phyloP scores from a whole-genome alignment of 2,329 filamentous ascomycete genomes.

The Beauveria sp. region DNA sequence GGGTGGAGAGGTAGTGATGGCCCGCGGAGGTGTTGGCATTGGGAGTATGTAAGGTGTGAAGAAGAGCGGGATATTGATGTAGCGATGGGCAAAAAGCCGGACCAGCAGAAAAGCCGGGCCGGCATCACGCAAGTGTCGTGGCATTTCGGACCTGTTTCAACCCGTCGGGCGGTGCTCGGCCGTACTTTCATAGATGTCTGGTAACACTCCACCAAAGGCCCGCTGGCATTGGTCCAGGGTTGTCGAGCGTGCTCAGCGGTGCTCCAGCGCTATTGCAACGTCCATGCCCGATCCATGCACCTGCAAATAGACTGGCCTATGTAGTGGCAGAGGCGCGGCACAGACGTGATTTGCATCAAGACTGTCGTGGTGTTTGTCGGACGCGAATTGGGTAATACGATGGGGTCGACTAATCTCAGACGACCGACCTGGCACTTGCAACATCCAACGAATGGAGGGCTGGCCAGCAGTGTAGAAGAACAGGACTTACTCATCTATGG shows the following conservation, averaged over 20 bases:
- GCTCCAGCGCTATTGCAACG: constrained; percentile 1
- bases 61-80: background rate
- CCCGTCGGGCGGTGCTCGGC: constrained; percentile 29
- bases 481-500: constrained; percentile 49
- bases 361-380: background rate
- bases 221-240: constrained; percentile 13
- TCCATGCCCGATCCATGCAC: background rate
- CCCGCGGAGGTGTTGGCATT: background rate
- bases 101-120: background rate
- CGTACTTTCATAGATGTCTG: constrained; percentile 26
- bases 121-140: constrained; percentile 3
- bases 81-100: background rate
- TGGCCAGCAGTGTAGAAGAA: background rate
- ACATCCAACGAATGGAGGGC: background rate
- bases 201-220: constrained; percentile 25
- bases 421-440: background rate
- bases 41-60: background rate
- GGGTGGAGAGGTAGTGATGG: constrained; percentile 2
- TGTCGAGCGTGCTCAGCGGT: background rate
- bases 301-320: background rate
- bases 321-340: background rate
- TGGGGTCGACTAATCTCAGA: background rate
- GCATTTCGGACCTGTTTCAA: constrained; percentile 21
- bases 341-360: background rate
- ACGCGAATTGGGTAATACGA: background rate